These are phyloP conservation scores for Pholiota molesta DNA, from an alignment of 768 basidiomycete genomes.

Conservation along the genomic window DNA sequence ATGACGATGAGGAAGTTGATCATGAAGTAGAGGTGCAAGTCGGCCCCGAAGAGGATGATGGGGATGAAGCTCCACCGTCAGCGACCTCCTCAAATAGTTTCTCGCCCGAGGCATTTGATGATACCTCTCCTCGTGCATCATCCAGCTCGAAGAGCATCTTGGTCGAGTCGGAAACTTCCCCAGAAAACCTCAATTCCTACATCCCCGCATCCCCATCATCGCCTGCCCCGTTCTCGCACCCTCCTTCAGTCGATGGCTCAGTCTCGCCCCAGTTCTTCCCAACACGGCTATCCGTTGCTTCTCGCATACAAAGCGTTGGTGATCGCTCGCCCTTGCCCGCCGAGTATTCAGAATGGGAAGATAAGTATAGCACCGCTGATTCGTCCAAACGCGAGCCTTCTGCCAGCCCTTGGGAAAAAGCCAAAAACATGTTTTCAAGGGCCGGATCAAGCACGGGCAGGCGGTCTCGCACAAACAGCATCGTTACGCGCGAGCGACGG, in stretches of 20 bases:
- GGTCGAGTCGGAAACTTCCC: constrained; percentile 64
- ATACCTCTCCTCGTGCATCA: constrained; percentile 58
- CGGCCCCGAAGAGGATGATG: constrained; percentile 45
- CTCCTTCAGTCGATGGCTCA: constrained; percentile 47
- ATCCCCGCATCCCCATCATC: constrained; percentile 18
- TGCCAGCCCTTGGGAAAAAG: constrained; percentile 70
- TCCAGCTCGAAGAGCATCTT: constrained; percentile 63
- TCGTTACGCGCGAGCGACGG: constrained; percentile 65
- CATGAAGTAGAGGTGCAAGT: constrained; percentile 36
- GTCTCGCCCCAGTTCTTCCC: constrained; percentile 61
- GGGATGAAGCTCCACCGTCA: constrained; percentile 55
- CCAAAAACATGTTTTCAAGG: constrained; percentile 68
- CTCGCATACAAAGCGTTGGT: constrained; percentile 51
- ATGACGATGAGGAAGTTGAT: constrained; percentile 55
- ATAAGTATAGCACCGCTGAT: constrained; percentile 42
- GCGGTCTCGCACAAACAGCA: constrained; percentile 80
- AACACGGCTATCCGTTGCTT: constrained; percentile 61
- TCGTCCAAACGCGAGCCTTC: constrained; percentile 62
- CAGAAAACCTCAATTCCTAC: constrained; percentile 34
- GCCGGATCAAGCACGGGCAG: constrained; percentile 69
- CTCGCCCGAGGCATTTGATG: constrained; percentile 49
- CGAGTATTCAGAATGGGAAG: constrained; percentile 57
- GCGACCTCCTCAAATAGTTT: constrained; percentile 52
- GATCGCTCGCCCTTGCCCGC: constrained; percentile 59
- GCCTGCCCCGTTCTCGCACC: constrained; percentile 44